Conservation (phyloP, 371 early-diverging fungal genomes). For the Amoeboaphelidium protococcarum region DNA sequence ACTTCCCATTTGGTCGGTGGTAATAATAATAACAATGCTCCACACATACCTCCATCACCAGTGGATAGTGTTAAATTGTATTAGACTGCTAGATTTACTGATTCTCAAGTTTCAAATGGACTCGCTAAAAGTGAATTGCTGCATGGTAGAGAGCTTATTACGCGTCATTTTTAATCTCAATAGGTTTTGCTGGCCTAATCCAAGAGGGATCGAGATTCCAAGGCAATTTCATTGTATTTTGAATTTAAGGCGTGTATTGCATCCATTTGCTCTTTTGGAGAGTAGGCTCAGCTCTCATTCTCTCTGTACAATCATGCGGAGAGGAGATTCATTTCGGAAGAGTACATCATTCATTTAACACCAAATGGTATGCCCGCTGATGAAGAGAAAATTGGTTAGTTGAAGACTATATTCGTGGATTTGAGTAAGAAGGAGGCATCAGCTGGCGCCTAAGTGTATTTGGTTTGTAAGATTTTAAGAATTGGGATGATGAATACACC, state of each 20-base stretch:
- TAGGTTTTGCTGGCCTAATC: no score
- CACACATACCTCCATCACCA: no score
- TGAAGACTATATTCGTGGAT: slow-evolving; percentile 27
- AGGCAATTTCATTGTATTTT: no score
- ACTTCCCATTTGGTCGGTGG: no score
- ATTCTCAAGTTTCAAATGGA: no score
- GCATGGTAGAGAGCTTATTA: no score
- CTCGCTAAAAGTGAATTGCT: no score
- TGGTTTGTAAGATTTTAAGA: slow-evolving; percentile 32
- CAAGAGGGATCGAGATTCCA: no score
- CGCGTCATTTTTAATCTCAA: no score
- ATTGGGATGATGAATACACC: slow-evolving; percentile 27
- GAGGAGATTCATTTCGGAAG: slow-evolving; percentile 26
- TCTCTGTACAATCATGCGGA: slow-evolving; percentile 24
- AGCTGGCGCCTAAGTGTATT: slow-evolving; percentile 19
- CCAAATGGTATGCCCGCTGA: slow-evolving; percentile 28
- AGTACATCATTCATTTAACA: slow-evolving; percentile 23
- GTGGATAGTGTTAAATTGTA: no score
- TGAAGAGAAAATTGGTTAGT: slow-evolving; percentile 18
- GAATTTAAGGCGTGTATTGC: slow-evolving; percentile 34
- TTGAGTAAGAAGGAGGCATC: slow-evolving; percentile 21
- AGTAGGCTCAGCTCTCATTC: slow-evolving; percentile 31
- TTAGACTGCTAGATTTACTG: no score
- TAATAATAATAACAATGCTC: no score
- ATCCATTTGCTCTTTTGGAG: slow-evolving; percentile 13